Conservation (phyloP, 2,329 filamentous ascomycete genomes). For the Colletotrichum phormii region DNA sequence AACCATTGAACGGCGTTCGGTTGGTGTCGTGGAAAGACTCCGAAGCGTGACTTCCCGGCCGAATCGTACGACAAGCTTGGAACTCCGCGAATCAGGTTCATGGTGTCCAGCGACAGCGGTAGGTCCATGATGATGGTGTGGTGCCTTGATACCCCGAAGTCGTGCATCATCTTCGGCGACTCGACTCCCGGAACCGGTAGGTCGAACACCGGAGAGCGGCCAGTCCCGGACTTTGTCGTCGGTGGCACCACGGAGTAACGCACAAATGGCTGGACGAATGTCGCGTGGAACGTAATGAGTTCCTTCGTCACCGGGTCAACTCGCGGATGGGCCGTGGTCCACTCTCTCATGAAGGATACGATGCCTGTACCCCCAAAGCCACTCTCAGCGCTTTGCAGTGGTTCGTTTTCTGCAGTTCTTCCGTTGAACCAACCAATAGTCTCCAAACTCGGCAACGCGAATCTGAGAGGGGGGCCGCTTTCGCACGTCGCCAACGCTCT, state of each 20-base stretch:
- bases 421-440: slow-evolving; percentile 80
- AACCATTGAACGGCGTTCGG: slow-evolving; percentile 73
- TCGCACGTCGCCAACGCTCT: slow-evolving; percentile 77
- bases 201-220: slow-evolving; percentile 54
- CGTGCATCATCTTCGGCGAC: slow-evolving; percentile 80
- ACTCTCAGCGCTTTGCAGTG: slow-evolving; percentile 40
- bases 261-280: slow-evolving; percentile 73
- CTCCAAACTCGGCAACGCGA: slow-evolving; percentile 72
- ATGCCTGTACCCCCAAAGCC: slow-evolving; percentile 67
- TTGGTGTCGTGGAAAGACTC: slow-evolving; percentile 72
- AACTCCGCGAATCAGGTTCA: slow-evolving; percentile 67
- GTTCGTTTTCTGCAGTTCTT: slow-evolving; percentile 63
- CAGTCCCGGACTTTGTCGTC: not conserved
- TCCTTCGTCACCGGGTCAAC: slow-evolving; percentile 74
- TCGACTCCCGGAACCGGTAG: slow-evolving; percentile 69
- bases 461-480: slow-evolving; percentile 75
- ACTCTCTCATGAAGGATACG: slow-evolving; percentile 74
- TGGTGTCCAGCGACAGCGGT: slow-evolving; percentile 72
- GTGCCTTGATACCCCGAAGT: slow-evolving; percentile 74
- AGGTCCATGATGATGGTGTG: slow-evolving; percentile 78
- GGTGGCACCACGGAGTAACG: slow-evolving; percentile 66
- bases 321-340: slow-evolving; percentile 77
- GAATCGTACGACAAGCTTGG: slow-evolving; percentile 71
- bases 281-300: slow-evolving; percentile 75
- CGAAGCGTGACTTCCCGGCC: slow-evolving; percentile 69